Percentiles rank a stretch among this genome's conserved stretches.
Evolutionary conservation across 257 asterid species (phyloP).

Genomic region (Thymus quinquecostatus): DNA sequence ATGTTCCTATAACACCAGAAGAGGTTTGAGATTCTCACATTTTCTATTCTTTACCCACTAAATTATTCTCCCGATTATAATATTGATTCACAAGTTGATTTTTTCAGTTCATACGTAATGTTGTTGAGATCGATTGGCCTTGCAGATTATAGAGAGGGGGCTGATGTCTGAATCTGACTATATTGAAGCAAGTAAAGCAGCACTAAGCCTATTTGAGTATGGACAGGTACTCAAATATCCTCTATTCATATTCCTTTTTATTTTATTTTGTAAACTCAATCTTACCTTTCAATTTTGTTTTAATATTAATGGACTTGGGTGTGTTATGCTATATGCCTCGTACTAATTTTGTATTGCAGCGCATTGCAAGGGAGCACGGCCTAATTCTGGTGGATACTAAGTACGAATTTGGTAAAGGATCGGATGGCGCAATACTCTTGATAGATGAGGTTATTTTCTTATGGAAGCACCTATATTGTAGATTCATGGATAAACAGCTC

Average conservation of each 20-base stretch:
- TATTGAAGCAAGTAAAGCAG: slow-evolving; percentile 74
- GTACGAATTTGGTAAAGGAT: slow-evolving; percentile 94
- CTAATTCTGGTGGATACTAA: slow-evolving; percentile 90
- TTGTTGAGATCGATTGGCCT: slow-evolving; percentile 26
- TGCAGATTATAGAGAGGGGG: slow-evolving; percentile 74
- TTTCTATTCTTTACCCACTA: not conserved
- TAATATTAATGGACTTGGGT: not conserved
- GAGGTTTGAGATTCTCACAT: slow-evolving; percentile 52
- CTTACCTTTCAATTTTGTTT: not conserved
- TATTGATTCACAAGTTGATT: not conserved
- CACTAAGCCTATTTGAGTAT: slow-evolving; percentile 73
- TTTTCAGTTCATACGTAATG: not conserved
- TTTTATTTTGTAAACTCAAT: not conserved
- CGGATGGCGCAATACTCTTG: slow-evolving; percentile 74
- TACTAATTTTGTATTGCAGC: slow-evolving; percentile 45
- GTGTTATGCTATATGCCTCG: not conserved
- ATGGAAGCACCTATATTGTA: slow-evolving; percentile 15
- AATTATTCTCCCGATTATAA: not conserved
- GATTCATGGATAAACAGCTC: slow-evolving; percentile 2
- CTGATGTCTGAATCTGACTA: slow-evolving; percentile 82
- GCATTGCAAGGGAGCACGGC: slow-evolving; percentile 75
- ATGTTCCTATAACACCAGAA: slow-evolving; percentile 85
- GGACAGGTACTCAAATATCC: slow-evolving; percentile 70
- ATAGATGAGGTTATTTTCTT: slow-evolving; percentile 78
- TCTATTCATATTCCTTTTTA: slow-evolving; percentile 3